Conservation (phyloP, 148 eudicot genomes). For the Tetragonia tetragonoides region DNA sequence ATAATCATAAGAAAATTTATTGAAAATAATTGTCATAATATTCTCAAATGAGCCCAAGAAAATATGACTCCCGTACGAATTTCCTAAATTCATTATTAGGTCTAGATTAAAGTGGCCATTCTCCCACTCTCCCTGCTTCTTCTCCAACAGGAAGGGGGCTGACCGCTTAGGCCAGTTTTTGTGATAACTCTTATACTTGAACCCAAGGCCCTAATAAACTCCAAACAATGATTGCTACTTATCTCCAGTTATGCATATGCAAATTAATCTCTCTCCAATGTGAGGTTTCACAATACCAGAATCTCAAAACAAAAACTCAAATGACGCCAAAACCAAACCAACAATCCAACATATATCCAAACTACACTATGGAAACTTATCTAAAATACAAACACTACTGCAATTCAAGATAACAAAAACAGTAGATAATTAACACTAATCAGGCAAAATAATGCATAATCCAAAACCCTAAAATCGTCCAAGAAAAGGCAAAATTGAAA, state of each 20-base stretch:
- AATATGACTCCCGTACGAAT: neutral
- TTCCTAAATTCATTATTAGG: neutral
- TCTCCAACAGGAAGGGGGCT: too few relatives aligned
- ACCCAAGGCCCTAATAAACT: neutral
- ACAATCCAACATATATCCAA: neutral
- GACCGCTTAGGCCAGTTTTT: too few relatives aligned
- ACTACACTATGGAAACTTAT: neutral
- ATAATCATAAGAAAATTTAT: too few relatives aligned
- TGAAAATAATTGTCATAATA: too few relatives aligned
- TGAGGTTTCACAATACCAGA: constrained; percentile 2
- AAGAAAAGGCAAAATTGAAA: neutral
- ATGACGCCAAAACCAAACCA: neutral
- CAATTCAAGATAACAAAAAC: neutral
- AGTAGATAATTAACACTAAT: neutral
- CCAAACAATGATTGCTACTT: neutral
- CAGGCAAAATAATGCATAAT: neutral
- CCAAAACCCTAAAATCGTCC: neutral
- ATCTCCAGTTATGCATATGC: neutral
- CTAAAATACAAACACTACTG: too few relatives aligned
- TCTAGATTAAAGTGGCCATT: neutral
- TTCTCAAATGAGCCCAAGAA: neutral
- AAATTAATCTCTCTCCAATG: neutral
- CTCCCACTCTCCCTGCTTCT: too few relatives aligned
- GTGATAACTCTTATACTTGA: neutral
- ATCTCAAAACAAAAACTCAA: neutral